Conservation (phyloP, 108 stramenopile genomes). For the Cyclotella baltica region DNA sequence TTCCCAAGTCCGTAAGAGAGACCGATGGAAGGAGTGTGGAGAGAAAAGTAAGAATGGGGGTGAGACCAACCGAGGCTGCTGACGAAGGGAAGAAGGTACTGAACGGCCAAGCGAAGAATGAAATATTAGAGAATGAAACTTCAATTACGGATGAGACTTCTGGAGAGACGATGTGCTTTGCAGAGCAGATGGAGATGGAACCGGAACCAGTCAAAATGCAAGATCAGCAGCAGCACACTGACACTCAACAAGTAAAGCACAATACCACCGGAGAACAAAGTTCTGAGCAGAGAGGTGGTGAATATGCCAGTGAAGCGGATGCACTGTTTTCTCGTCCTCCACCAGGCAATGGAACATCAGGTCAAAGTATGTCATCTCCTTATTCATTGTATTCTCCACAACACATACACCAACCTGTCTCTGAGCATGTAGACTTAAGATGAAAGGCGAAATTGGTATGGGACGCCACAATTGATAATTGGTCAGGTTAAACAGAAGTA, state of each 20-base stretch:
- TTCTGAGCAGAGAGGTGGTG: not conserved
- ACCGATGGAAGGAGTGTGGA: constrained; percentile 76
- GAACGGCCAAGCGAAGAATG: constrained; percentile 8
- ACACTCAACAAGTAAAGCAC: constrained; percentile 1
- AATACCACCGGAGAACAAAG: not conserved
- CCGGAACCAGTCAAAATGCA: constrained; percentile 50
- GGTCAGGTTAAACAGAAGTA: too few relatives aligned
- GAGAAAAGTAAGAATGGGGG: constrained; percentile 65
- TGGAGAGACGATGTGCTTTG: constrained; percentile 52
- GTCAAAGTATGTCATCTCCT: constrained; percentile 10
- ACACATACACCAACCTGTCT: not conserved
- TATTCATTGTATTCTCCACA: constrained; percentile 13
- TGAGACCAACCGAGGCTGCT: constrained; percentile 38
- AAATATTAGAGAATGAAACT: constrained; percentile 25
- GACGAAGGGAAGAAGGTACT: not conserved
- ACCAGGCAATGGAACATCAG: constrained; percentile 13
- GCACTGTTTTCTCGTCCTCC: constrained; percentile 37
- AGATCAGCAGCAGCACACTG: constrained; percentile 17
- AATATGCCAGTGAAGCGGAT: constrained; percentile 21
- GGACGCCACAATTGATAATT: not conserved
- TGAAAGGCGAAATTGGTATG: not conserved
- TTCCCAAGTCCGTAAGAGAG: constrained; percentile 71
- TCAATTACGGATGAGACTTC: constrained; percentile 44
- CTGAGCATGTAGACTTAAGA: not conserved
- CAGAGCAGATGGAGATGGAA: constrained; percentile 85